Evolutionary conservation across 768 basidiomycete genomes (phyloP).

Genomic region (Lactarius akahatsu): DNA sequence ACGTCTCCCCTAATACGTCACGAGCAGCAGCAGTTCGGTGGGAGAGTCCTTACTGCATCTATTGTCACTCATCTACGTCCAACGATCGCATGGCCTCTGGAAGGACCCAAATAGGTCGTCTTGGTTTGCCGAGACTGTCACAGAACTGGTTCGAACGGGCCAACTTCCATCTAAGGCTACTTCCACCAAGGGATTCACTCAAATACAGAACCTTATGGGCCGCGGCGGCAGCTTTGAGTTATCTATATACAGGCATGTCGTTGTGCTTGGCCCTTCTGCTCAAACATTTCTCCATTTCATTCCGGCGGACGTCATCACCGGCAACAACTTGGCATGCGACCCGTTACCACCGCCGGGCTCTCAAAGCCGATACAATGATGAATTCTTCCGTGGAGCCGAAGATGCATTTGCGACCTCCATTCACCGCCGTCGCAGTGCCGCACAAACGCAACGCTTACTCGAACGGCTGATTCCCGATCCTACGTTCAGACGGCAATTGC

Average conservation of each 20-base stretch:
- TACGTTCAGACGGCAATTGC: constrained; percentile 54
- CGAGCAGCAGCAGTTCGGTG: constrained; percentile 7
- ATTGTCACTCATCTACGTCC: constrained; percentile 84
- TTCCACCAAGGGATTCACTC: constrained; percentile 36
- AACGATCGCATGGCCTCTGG: constrained; percentile 77
- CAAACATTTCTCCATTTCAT: constrained; percentile 69
- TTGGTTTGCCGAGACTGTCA: constrained; percentile 71
- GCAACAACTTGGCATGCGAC: constrained; percentile 72
- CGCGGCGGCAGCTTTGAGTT: constrained; percentile 41
- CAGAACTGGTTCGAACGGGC: constrained; percentile 40
- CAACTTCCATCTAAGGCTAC: constrained; percentile 38
- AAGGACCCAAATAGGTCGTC: constrained; percentile 60
- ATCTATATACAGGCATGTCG: constrained; percentile 70
- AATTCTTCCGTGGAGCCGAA: constrained; percentile 71
- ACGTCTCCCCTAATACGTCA: not conserved
- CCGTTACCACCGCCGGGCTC: constrained; percentile 74
- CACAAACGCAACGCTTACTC: constrained; percentile 52
- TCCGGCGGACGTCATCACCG: constrained; percentile 52
- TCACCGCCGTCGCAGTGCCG: constrained; percentile 39
- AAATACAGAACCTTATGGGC: constrained; percentile 41
- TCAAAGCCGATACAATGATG: constrained; percentile 60
- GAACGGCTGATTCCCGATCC: constrained; percentile 59
- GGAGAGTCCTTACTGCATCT: constrained; percentile 61
- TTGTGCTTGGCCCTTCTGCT: constrained; percentile 67
- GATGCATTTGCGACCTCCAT: constrained; percentile 43